These are phyloP conservation scores for Aspergillus japonicus DNA, from an alignment of 2,329 filamentous ascomycete species.

Conservation along the genomic window DNA sequence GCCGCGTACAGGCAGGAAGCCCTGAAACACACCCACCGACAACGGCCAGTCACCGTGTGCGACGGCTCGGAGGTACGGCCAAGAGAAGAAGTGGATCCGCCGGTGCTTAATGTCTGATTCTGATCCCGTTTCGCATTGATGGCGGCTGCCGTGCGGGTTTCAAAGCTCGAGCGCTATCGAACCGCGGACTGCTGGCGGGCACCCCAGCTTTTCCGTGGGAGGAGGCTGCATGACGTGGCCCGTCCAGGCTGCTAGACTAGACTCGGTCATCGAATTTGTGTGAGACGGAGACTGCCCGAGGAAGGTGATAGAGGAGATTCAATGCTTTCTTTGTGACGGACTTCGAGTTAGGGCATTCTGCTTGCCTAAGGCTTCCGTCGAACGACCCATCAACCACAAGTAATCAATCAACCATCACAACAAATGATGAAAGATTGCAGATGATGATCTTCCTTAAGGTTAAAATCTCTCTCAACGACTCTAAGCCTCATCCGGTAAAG, in stretches of 20 bases:
- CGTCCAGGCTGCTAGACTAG: not conserved
- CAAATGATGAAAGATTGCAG: not conserved
- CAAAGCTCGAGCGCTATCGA: not conserved
- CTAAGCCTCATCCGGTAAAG: not conserved
- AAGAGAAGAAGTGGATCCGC: conserved; percentile 3
- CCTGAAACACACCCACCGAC: conserved; percentile 2
- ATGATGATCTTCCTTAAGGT: not conserved
- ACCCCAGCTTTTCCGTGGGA: not conserved
- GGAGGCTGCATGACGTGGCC: not conserved
- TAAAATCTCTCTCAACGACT: not conserved
- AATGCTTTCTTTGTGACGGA: not conserved
- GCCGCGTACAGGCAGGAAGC: not conserved
- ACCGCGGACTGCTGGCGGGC: not conserved
- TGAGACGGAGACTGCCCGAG: not conserved
- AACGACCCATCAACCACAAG: not conserved
- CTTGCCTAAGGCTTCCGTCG: not conserved
- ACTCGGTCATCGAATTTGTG: not conserved
- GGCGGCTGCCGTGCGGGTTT: conserved; percentile 1
- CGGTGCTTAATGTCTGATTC: conserved; percentile 3
- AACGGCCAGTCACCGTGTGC: not conserved
- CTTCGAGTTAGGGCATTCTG: not conserved
- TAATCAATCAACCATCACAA: not conserved
- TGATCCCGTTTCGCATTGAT: conserved; percentile 5
- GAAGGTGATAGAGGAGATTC: not conserved
- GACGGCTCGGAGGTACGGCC: conserved; percentile 5